Evolutionary conservation across 2,329 filamentous ascomycete species (phyloP).

Genomic region (Fusarium buharicum): DNA sequence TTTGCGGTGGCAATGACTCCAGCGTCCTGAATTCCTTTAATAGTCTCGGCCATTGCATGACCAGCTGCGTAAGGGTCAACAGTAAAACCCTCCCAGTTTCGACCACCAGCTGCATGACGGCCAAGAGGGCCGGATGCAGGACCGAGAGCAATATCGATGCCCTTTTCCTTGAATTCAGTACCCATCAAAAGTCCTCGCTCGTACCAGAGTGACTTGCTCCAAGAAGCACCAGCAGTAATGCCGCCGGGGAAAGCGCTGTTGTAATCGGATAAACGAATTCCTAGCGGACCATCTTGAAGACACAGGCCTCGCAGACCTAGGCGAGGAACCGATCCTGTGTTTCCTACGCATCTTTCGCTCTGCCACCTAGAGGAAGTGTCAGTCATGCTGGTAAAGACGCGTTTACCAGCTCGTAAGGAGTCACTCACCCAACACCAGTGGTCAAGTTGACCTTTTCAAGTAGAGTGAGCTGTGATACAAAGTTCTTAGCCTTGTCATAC

Average conservation of each 20-base stretch:
- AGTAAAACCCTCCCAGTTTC: constrained; percentile 74
- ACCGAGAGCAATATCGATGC: constrained; percentile 75
- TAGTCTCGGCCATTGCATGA: constrained; percentile 74
- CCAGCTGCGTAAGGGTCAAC: constrained; percentile 81
- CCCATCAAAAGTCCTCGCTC: constrained; percentile 61
- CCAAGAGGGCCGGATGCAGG: constrained; percentile 61
- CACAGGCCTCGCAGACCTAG: constrained; percentile 80
- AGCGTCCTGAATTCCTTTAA: constrained; percentile 82
- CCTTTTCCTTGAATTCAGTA: constrained; percentile 77
- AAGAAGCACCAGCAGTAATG: constrained; percentile 84
- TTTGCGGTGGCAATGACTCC: constrained; percentile 87
- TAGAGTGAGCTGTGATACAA: constrained; percentile 85
- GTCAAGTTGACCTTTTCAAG: constrained; percentile 95
- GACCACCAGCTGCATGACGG: constrained; percentile 58
- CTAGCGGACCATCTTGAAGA: constrained; percentile 86
- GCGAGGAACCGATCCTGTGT: constrained; percentile 75
- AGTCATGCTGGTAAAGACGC: not conserved
- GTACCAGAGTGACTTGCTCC: constrained; percentile 75
- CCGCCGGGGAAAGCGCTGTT: constrained; percentile 84
- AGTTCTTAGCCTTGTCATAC: constrained; percentile 77
- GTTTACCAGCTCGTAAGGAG: not conserved
- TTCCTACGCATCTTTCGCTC: constrained; percentile 80
- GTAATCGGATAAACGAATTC: constrained; percentile 81
- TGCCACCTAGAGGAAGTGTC: constrained; percentile 47
- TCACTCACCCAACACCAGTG: constrained; percentile 81